Evolutionary conservation across 306 rosid genomes (phyloP).

Genomic region (Trichosanthes cucumerina): DNA sequence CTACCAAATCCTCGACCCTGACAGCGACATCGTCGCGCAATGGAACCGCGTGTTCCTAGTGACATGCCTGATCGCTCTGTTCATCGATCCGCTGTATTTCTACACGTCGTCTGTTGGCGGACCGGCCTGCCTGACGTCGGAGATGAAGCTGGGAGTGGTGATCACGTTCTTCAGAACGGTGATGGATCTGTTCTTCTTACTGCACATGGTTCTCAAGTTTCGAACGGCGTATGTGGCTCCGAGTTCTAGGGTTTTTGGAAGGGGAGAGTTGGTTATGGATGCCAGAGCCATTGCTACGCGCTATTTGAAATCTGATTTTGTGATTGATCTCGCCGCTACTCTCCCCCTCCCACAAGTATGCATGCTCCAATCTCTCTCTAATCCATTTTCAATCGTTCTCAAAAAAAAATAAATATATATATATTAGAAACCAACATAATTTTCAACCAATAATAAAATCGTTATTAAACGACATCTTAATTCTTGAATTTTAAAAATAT

Average conservation of each 20-base stretch:
- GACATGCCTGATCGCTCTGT: constrained; percentile 52
- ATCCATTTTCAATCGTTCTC: too few relatives aligned
- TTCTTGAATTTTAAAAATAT: too few relatives aligned
- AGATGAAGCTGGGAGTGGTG: constrained; percentile 18
- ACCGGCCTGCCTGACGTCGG: constrained; percentile 47
- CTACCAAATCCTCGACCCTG: constrained; percentile 71
- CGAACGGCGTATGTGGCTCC: constrained; percentile 82
- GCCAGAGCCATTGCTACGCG: constrained; percentile 47
- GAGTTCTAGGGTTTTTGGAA: constrained; percentile 69
- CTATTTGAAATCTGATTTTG: constrained; percentile 63
- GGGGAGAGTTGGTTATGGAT: constrained; percentile 83
- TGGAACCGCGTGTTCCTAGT: constrained; percentile 81
- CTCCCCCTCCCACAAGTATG: constrained; percentile 76
- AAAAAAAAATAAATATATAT: too few relatives aligned
- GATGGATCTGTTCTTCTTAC: constrained; percentile 59
- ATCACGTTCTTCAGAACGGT: constrained; percentile 54
- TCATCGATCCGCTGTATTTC: constrained; percentile 77
- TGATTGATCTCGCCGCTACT: constrained; percentile 78
- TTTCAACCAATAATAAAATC: too few relatives aligned
- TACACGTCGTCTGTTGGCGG: constrained; percentile 67
- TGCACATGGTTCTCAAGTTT: constrained; percentile 73
- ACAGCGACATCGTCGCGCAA: constrained; percentile 58
- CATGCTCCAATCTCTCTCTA: not conserved
- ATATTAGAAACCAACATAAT: too few relatives aligned
- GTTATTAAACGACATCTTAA: too few relatives aligned